Evolutionary conservation across 2,329 filamentous ascomycete genomes (phyloP).

Genomic region (Monilinia polystroma): DNA sequence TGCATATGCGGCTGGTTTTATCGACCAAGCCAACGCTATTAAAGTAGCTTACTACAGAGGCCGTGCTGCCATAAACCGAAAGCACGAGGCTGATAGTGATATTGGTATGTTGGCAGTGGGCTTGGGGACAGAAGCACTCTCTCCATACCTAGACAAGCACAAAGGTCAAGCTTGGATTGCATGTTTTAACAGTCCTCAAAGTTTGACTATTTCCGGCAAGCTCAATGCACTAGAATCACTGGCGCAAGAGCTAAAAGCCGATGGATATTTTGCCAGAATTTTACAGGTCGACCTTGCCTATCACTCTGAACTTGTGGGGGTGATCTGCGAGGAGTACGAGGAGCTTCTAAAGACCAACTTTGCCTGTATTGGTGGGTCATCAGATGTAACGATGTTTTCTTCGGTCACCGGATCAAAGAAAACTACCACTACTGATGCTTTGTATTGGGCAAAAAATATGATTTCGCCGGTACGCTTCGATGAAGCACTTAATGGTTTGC

Average conservation of each 20-base stretch:
- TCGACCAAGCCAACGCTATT: background rate
- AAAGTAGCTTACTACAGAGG: background rate
- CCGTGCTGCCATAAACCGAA: background rate
- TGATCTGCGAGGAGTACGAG: slow-evolving; percentile 21
- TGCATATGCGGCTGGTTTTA: background rate
- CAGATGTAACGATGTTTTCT: slow-evolving; percentile 13
- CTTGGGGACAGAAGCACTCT: slow-evolving; percentile 22
- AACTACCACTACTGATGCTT: slow-evolving; percentile 15
- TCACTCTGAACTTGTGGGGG: slow-evolving; percentile 34
- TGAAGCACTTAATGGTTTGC: slow-evolving; percentile 18
- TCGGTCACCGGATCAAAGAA: background rate
- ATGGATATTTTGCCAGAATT: slow-evolving; percentile 29
- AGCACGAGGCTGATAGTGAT: too few species aligned
- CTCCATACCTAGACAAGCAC: slow-evolving; percentile 14
- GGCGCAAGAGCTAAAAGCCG: slow-evolving; percentile 24
- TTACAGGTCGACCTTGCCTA: slow-evolving; percentile 35
- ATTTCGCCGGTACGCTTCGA: slow-evolving; percentile 28
- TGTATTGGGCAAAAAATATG: slow-evolving; percentile 30
- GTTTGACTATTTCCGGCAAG: slow-evolving; percentile 34
- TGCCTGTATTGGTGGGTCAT: too few species aligned
- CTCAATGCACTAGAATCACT: slow-evolving; percentile 18
- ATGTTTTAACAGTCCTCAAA: slow-evolving; percentile 37
- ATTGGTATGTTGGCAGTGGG: slow-evolving; percentile 28
- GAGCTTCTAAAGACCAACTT: slow-evolving; percentile 1
- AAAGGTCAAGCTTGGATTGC: slow-evolving; percentile 29